A percentile compares a stretch with the other conserved stretches of the same genome.
Evolutionary conservation across 2,329 filamentous ascomycete species (phyloP).

Genomic region (Aspergillus piperis): DNA sequence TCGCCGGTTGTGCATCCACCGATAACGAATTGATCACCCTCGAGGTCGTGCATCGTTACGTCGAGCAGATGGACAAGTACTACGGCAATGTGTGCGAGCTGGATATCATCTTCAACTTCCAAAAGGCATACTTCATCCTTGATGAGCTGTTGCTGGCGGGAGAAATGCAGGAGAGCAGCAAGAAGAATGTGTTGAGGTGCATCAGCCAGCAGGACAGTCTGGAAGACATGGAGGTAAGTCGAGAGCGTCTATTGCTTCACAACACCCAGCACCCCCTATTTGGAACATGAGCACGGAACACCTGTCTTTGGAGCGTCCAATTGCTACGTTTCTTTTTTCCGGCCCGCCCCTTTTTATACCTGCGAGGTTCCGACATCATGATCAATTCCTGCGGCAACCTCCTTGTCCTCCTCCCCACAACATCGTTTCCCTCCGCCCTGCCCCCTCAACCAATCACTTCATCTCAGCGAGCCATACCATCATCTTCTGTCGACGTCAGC

Average conservation of each 20-base stretch:
- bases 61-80: conserved; percentile 99
- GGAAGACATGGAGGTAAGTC: conserved; percentile 97
- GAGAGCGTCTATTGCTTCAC: conserved; percentile 5
- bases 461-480: background rate
- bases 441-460: background rate
- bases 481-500: conserved; percentile 23
- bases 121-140: conserved; percentile 98
- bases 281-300: background rate
- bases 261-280: background rate
- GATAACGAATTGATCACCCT: conserved; percentile 98
- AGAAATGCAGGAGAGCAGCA: conserved; percentile 98
- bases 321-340: background rate
- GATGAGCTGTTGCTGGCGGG: conserved; percentile 94
- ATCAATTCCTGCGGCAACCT: background rate
- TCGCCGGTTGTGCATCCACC: conserved; percentile 92
- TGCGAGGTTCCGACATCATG: background rate
- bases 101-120: conserved; percentile 99
- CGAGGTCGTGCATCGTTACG: conserved; percentile 98
- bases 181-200: conserved; percentile 95
- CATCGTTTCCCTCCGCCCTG: background rate
- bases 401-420: background rate
- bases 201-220: conserved; percentile 97
- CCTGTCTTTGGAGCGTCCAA: background rate
- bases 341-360: background rate
- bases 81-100: conserved; percentile 99